Conservation (phyloP, 106 monocot species). For the Dactylorhiza incarnata region DNA sequence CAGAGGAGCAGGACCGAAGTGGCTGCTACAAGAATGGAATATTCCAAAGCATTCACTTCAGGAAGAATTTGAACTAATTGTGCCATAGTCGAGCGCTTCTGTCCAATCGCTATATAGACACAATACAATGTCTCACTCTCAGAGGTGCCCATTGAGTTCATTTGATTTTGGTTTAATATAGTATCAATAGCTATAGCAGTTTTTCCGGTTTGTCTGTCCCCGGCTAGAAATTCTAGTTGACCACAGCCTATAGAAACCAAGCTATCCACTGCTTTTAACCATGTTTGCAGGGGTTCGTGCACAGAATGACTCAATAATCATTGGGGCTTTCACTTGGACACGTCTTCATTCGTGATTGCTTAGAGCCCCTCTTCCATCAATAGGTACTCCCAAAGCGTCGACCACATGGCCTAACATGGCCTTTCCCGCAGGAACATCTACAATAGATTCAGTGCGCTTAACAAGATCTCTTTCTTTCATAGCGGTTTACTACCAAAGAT, state of each 20-base stretch:
- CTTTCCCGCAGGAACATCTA: too few species aligned
- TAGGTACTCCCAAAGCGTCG: constrained; percentile 16
- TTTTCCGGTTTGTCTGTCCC: background rate
- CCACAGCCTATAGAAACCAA: background rate
- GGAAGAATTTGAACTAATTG: too few species aligned
- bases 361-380: constrained; percentile 18
- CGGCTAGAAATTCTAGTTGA: background rate
- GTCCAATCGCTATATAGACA: too few species aligned
- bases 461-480: constrained; percentile 14
- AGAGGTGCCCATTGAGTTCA: too few species aligned
- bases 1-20: too few species aligned
- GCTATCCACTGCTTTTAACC: constrained; percentile 15
- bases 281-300: constrained; percentile 21
- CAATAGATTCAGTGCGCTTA: constrained; percentile 16
- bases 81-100: too few species aligned
- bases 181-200: background rate
- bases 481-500: constrained; percentile 8
- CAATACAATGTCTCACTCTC: too few species aligned
- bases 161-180: too few species aligned
- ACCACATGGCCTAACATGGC: too few species aligned
- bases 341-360: constrained; percentile 5
- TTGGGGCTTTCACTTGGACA: constrained; percentile 16
- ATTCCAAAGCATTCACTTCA: too few species aligned
- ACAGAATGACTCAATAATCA: constrained; percentile 18
- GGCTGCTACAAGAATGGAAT: too few species aligned